Evolutionary conservation across 768 basidiomycete species (phyloP), one percentile per base, ranked within the genome.

Genomic region (Porphyrellus cyaneotinctus): DNA sequence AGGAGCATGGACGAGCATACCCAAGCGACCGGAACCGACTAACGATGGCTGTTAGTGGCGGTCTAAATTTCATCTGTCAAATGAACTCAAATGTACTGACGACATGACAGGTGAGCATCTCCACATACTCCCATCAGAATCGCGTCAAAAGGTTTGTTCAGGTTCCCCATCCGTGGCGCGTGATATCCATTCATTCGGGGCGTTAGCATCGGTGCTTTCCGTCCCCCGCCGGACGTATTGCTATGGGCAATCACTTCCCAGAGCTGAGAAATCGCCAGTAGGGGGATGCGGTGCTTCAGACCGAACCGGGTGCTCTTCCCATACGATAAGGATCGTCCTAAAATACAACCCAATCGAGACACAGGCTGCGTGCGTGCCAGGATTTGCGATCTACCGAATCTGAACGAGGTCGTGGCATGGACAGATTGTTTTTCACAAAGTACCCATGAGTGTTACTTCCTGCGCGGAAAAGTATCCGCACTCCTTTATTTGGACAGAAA

Each of bases 61-160:
- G 38, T 46, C 33, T 52, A 35, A 36, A 39, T 52, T 38, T 30
- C 30, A 53, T 37, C 43, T 53, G 56, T 53, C 52, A 52, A 32
- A 24, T 39, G 1, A 37, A 33, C 41, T 43, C 26, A 30, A 15
- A 17, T 26, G 28, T 23, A 42, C 28, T 58, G 56, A 54, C 36
- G 30, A 61, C 31, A 31, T 55, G 47, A 53, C 53, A 43, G n/a
- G n/a, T 50, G 18, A 15, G 6, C 47, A 37, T 48, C 22, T 20
- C 33, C 23, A 33, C 22, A 36, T 9, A 12, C n/a, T n/a, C n/a
- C 58, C 15, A 33, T 32, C 49, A 10, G 24, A 18, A 30, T 43
- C 43, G 35, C 46, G 26, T n/a, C 18, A 31, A 36, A 18, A 43
- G n/a, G 32, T 22, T 44, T 32, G 18, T 31, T 28, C 17, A 14